Percentiles rank a stretch among this genome's conserved stretches.
Evolutionary conservation across 2,329 filamentous ascomycete species (phyloP).

Genomic region (Cryphonectria parasitica): DNA sequence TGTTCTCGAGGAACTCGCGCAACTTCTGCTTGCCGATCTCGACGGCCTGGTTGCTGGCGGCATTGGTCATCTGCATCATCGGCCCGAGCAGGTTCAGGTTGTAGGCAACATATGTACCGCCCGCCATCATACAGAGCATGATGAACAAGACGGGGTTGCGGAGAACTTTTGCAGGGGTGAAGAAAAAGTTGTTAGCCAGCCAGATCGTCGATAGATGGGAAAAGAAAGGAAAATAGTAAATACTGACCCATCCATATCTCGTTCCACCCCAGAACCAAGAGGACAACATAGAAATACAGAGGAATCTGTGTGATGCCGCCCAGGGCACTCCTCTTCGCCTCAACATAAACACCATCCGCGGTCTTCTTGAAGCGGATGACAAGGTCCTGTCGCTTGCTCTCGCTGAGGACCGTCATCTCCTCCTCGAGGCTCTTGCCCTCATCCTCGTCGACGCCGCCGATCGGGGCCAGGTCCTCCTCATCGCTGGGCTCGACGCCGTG

Average conservation of each 20-base stretch:
- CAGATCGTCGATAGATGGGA: conserved; percentile 19
- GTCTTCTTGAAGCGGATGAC: conserved; percentile 97
- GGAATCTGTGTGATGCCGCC: conserved; percentile 94
- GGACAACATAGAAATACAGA: conserved; percentile 88
- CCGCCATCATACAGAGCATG: conserved; percentile 75
- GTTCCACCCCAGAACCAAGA: conserved; percentile 96
- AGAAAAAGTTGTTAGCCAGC: conserved; percentile 23
- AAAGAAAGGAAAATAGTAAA: background rate
- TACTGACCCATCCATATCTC: conserved; percentile 88
- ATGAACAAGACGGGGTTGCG: conserved; percentile 94
- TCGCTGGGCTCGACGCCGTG: conserved; percentile 76
- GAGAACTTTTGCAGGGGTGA: conserved; percentile 63
- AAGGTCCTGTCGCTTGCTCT: conserved; percentile 87
- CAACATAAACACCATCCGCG: conserved; percentile 95
- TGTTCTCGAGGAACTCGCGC: conserved; percentile 84
- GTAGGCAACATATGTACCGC: conserved; percentile 86
- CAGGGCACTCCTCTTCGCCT: conserved; percentile 95
- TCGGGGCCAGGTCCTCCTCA: conserved; percentile 85
- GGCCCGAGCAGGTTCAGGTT: conserved; percentile 94
- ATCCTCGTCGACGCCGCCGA: conserved; percentile 92
- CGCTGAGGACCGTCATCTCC: conserved; percentile 92
- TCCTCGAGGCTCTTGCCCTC: conserved; percentile 94
- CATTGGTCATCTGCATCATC: conserved; percentile 93
- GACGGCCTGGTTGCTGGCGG: conserved; percentile 81
- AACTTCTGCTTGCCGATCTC: conserved; percentile 92